These are phyloP conservation scores for Globisporangium carolinianum DNA, from an alignment of 352 stramenopile species.

Conservation along the genomic window DNA sequence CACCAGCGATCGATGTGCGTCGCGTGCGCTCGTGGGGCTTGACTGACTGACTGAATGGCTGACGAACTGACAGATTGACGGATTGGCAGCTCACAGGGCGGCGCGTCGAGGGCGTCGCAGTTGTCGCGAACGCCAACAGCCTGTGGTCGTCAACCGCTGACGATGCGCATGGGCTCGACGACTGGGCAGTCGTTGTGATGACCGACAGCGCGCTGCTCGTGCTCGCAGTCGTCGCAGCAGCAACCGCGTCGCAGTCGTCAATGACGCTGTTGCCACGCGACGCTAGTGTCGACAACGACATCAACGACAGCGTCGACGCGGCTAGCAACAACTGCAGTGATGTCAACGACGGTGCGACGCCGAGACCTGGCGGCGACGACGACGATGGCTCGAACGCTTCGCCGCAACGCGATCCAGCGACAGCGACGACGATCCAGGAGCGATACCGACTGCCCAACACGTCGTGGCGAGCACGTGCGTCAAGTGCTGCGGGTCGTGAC, in stretches of 20 bases:
- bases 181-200: constrained; percentile 6
- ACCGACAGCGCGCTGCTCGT: not conserved
- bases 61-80: not conserved
- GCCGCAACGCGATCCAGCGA: not conserved
- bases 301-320: not conserved
- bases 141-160: too few species aligned
- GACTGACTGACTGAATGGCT: not conserved
- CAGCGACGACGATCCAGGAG: constrained; percentile 32
- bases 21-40: too few species aligned
- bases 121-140: not conserved
- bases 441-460: constrained; percentile 35
- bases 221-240: not conserved
- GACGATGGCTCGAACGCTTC: too few species aligned
- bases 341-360: too few species aligned
- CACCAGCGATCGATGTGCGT: constrained; percentile 17
- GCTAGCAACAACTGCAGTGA: too few species aligned
- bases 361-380: not conserved
- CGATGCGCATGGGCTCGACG: too few species aligned
- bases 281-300: not conserved
- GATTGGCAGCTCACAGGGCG: not conserved
- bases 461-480: constrained; percentile 11
- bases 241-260: too few species aligned
- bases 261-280: too few species aligned
- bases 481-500: not conserved
- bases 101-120: not conserved